Evolutionary conservation across 2,329 filamentous ascomycete species (phyloP).

Genomic region (Aquanectria penicillioides): DNA sequence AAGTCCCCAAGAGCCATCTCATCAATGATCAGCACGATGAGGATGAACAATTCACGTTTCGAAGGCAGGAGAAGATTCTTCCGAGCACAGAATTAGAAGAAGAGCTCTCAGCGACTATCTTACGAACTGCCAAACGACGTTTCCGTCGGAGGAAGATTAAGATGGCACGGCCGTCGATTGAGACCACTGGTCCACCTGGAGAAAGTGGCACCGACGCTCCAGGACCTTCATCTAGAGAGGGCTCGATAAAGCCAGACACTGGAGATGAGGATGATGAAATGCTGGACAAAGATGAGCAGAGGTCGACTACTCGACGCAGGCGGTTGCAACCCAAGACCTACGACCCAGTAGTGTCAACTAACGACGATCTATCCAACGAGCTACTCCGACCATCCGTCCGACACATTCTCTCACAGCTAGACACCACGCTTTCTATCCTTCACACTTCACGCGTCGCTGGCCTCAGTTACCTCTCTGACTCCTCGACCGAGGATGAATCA

Average conservation of each 20-base stretch:
- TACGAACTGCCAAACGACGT: slow-evolving; percentile 74
- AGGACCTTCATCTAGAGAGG: slow-evolving; percentile 24
- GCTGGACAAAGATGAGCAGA: slow-evolving; percentile 10
- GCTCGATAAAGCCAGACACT: slow-evolving; percentile 26
- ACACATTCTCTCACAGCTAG: slow-evolving; percentile 76
- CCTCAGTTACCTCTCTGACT: slow-evolving; percentile 51
- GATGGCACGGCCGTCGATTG: slow-evolving; percentile 34
- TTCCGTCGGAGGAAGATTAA: slow-evolving; percentile 54
- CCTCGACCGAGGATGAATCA: slow-evolving; percentile 51
- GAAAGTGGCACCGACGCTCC: slow-evolving; percentile 24
- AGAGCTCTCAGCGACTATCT: slow-evolving; percentile 71
- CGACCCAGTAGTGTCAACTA: slow-evolving; percentile 68
- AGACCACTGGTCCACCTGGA: slow-evolving; percentile 7
- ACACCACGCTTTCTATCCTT: slow-evolving; percentile 74
- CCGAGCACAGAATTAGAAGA: slow-evolving; percentile 75
- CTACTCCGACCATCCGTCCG: slow-evolving; percentile 75
- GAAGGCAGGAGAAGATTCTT: slow-evolving; percentile 52
- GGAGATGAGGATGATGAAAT: slow-evolving; percentile 33
- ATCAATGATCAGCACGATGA: slow-evolving; percentile 56
- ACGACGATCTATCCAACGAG: slow-evolving; percentile 74
- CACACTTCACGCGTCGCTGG: slow-evolving; percentile 71
- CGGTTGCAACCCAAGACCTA: slow-evolving; percentile 40
- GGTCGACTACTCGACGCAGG: background rate
- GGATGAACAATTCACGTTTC: slow-evolving; percentile 63
- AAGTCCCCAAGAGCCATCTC: slow-evolving; percentile 69